A percentile compares a stretch with the other conserved stretches of the same genome.
Evolutionary conservation across 768 basidiomycete genomes (phyloP).

Genomic region (Trametes punicea): DNA sequence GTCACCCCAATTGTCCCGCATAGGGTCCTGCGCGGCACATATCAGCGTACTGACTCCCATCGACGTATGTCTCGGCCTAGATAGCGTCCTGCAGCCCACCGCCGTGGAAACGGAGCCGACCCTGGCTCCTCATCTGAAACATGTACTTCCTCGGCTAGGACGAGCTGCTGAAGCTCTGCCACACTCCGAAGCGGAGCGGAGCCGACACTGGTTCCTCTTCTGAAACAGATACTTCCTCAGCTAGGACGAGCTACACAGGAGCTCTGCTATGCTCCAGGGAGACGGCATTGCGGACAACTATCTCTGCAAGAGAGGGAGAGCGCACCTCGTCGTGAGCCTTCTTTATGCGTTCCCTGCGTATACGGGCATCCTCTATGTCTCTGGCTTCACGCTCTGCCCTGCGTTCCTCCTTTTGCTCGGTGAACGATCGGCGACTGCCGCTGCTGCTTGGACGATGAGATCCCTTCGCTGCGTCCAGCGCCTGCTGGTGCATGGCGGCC

Average conservation of each 20-base stretch:
- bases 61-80: not conserved
- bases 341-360: slow-evolving; percentile 15
- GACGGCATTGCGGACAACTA: not conserved
- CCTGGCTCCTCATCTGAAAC: too few species aligned
- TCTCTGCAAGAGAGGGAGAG: not conserved
- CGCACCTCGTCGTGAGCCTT: slow-evolving; percentile 20
- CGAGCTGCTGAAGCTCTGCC: too few species aligned
- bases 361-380: slow-evolving; percentile 21
- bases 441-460: slow-evolving; percentile 6
- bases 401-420: slow-evolving; percentile 25
- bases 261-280: not conserved
- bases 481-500: slow-evolving; percentile 9
- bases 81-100: too few species aligned
- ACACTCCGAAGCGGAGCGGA: too few species aligned
- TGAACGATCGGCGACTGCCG: slow-evolving; percentile 17
- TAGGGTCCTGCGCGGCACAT: slow-evolving; percentile 22
- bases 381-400: slow-evolving; percentile 22
- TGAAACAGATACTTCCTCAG: too few species aligned
- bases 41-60: not conserved
- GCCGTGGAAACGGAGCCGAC: too few species aligned
- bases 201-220: too few species aligned
- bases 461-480: slow-evolving; percentile 2
- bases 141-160: too few species aligned
- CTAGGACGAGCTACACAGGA: too few species aligned
- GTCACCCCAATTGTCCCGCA: slow-evolving; percentile 59